Conservation (phyloP, 306 rosid species). For the Malus domestica region DNA sequence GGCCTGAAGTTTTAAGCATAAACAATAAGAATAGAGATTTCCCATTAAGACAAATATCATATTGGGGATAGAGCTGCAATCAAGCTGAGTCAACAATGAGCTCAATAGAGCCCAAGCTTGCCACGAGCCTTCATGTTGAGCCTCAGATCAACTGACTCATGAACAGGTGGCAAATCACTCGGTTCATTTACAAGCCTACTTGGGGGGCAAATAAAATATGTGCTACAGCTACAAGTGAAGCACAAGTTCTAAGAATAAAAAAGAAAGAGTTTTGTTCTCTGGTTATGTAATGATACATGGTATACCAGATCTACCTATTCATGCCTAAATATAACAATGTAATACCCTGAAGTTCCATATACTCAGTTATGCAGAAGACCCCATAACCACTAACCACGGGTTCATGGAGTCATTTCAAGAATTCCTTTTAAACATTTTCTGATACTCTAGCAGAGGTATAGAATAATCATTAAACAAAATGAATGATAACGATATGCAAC, state of each 20-base stretch:
- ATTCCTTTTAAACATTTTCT: not conserved
- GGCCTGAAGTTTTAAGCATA: slow-evolving; percentile 7
- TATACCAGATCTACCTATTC: not conserved
- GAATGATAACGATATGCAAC: not conserved
- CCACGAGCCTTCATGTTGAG: too few species aligned
- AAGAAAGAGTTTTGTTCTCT: not conserved
- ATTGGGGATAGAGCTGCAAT: not conserved
- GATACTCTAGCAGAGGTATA: not conserved
- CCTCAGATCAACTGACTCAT: too few species aligned
- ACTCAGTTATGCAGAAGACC: not conserved
- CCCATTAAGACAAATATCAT: not conserved
- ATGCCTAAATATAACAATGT: not conserved
- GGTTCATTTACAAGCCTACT: not conserved
- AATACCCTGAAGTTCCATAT: not conserved
- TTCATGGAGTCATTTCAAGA: not conserved
- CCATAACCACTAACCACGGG: not conserved
- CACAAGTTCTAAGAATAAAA: not conserved
- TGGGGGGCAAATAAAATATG: not conserved
- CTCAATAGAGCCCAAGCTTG: too few species aligned
- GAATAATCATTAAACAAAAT: not conserved
- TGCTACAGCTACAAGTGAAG: not conserved
- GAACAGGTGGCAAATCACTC: not conserved
- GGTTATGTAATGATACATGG: not conserved
- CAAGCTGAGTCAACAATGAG: not conserved
- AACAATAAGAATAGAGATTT: not conserved